Evolutionary conservation across 2,329 filamentous ascomycete species (phyloP).

Genomic region (Pyricularia sp.): DNA sequence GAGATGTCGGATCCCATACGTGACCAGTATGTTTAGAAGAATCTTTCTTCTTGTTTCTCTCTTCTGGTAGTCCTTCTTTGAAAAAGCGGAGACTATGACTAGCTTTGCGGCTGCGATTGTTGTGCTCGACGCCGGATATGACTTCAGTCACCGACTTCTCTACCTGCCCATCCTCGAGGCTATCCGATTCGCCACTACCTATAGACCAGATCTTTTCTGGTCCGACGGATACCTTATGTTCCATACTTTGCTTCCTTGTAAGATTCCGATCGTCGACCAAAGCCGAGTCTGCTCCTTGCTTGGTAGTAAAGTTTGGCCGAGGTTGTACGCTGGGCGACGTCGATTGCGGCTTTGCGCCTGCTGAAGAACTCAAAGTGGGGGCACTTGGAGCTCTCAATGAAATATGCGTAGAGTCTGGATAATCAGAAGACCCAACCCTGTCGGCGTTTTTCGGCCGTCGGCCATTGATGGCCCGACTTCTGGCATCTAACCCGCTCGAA

Average conservation of each 20-base stretch:
- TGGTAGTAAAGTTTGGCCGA: neutral
- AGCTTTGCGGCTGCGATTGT: conserved; percentile 56
- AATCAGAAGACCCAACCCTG: neutral
- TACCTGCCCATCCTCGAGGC: conserved; percentile 45
- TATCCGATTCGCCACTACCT: conserved; percentile 37
- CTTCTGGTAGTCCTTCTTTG: conserved; percentile 54
- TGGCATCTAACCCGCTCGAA: neutral
- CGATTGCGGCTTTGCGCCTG: neutral
- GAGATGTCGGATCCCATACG: neutral
- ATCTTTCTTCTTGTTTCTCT: conserved; percentile 46
- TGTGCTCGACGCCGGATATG: conserved; percentile 51
- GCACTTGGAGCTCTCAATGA: neutral
- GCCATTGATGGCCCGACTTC: conserved; percentile 1
- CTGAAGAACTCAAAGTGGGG: neutral
- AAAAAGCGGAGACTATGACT: conserved; percentile 60
- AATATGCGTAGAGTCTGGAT: neutral
- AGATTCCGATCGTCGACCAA: conserved; percentile 17
- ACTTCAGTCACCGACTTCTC: conserved; percentile 57
- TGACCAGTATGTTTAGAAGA: conserved; percentile 16
- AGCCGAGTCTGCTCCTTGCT: conserved; percentile 5
- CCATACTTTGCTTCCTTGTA: conserved; percentile 27
- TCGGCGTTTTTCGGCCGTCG: neutral
- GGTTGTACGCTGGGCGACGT: neutral
- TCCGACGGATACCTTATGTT: conserved; percentile 31
- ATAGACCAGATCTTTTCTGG: conserved; percentile 58